Evolutionary conservation across 78 protist species (phyloP), one percentile per base, ranked within the genome.

Genomic region (Guillardia theta): DNA sequence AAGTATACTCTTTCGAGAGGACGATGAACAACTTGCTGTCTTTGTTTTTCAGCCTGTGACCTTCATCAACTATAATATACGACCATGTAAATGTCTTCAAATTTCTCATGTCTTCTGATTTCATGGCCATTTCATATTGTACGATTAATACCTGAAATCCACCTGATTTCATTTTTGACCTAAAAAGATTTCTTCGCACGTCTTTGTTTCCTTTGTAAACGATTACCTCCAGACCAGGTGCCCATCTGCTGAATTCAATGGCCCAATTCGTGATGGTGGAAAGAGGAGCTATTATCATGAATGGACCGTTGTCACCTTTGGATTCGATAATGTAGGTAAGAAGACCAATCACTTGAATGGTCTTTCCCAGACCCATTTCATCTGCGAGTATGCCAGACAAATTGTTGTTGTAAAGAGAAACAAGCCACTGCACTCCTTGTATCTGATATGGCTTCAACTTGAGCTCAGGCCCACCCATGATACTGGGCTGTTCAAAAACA

Each of bases 61-160:
- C 99, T 93, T 98, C 99, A 94, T 98, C 99, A 10, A 98, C 90
- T 47, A 98, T 64, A 53, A 97, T 78, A 83, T 95, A 95, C 36
- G 77, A 43, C 96, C 96, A 97, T 41, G 4, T 43, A 43, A 70
- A 24, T 6, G 33, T 24, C 83, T 70, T 70, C 0, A 70, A 43
- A 22, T 15, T 70, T 12, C 83, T 36, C 45, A 70, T 36, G 6
- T 70, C 83, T 12, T 33, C 33, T 24, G 83, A 10, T 43, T 24
- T 33, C 83, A 70, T 70, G 36, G 36, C 83, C 83, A 70, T 70
- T 24, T 70, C 83, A 43, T 70, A 70, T 43, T 70, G 83, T 36
- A 70, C 36, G 33, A 70, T 70, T 24, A 70, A 43, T 43, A 70
- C 83, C 10, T 70, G 9, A 24, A 70, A 33, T 43, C 41, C 45